phyloP scores from a whole-genome alignment of 495 filamentous ascomycete species.

The Neurospora hispaniola region DNA sequence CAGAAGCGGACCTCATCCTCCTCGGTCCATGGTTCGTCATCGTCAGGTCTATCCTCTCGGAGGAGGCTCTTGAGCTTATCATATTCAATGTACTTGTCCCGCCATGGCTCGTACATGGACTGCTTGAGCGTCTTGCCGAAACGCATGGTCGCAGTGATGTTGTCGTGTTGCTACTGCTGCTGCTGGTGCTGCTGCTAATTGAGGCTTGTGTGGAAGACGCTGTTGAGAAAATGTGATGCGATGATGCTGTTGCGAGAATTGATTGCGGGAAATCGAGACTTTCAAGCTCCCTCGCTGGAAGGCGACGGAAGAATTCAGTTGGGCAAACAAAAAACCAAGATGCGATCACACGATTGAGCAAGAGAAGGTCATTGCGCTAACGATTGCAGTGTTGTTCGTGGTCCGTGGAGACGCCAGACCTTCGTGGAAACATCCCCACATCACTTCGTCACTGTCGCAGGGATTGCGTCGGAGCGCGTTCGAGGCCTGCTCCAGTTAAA shows the following conservation, averaged over 20 bases:
- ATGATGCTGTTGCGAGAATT: not conserved
- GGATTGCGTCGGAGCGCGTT: not conserved
- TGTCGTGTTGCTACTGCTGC: not conserved
- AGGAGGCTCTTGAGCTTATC: conserved; percentile 79
- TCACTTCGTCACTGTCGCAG: not conserved
- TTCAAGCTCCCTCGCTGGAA: not conserved
- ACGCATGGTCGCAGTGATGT: conserved; percentile 51
- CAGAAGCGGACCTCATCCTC: conserved; percentile 91
- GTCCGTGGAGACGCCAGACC: not conserved
- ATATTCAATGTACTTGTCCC: conserved; percentile 90
- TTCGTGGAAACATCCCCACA: not conserved
- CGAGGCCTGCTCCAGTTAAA: not conserved
- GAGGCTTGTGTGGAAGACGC: not conserved
- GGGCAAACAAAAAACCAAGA: not conserved
- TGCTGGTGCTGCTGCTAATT: not conserved
- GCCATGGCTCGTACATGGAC: conserved; percentile 81
- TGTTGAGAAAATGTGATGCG: not conserved
- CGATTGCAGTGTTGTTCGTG: not conserved
- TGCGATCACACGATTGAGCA: not conserved
- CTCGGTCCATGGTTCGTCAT: conserved; percentile 70
- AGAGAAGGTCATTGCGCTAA: not conserved
- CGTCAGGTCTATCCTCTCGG: conserved; percentile 56
- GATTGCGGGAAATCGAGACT: not conserved
- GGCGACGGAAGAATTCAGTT: not conserved
- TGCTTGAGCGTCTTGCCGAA: conserved; percentile 80